Evolutionary conservation across 2,329 filamentous ascomycete genomes (phyloP).

Genomic region (Endoconidiophora polonica): DNA sequence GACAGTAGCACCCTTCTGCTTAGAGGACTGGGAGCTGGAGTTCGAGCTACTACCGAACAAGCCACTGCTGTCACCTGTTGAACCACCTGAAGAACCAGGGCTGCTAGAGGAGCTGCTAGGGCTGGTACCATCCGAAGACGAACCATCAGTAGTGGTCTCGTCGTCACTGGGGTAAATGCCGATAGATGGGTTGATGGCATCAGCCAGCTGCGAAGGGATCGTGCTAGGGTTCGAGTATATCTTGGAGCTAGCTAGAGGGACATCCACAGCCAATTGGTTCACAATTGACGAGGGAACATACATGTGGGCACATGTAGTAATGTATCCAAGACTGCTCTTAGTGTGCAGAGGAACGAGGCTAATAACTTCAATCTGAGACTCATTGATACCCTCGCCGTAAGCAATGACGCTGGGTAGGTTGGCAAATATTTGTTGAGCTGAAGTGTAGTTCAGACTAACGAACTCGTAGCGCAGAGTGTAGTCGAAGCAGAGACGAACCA

Average conservation of each 20-base stretch:
- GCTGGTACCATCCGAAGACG: constrained; percentile 17
- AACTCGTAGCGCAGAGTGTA: constrained; percentile 71
- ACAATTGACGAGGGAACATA: constrained; percentile 60
- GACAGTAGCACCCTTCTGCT: constrained; percentile 44
- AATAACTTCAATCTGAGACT: constrained; percentile 45
- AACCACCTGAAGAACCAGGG: background rate
- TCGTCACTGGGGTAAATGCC: constrained; percentile 39
- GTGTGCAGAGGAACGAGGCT: constrained; percentile 66
- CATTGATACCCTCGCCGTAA: constrained; percentile 41
- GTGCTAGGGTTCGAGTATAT: constrained; percentile 55
- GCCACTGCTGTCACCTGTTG: constrained; percentile 3
- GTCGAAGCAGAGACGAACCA: constrained; percentile 75
- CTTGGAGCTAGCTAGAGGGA: constrained; percentile 53
- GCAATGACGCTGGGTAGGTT: constrained; percentile 57
- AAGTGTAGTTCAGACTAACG: constrained; percentile 52
- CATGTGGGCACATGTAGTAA: constrained; percentile 54
- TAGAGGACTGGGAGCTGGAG: constrained; percentile 35
- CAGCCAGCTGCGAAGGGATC: constrained; percentile 57
- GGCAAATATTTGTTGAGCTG: constrained; percentile 71
- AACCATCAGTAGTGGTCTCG: constrained; percentile 23
- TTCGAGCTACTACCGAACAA: constrained; percentile 21
- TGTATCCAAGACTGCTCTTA: constrained; percentile 48
- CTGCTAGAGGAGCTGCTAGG: background rate
- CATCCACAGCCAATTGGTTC: constrained; percentile 47
- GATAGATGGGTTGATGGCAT: constrained; percentile 71